phyloP scores from a whole-genome alignment of 1,284 basidiomycete genomes.

The Cronartium quercuum region DNA sequence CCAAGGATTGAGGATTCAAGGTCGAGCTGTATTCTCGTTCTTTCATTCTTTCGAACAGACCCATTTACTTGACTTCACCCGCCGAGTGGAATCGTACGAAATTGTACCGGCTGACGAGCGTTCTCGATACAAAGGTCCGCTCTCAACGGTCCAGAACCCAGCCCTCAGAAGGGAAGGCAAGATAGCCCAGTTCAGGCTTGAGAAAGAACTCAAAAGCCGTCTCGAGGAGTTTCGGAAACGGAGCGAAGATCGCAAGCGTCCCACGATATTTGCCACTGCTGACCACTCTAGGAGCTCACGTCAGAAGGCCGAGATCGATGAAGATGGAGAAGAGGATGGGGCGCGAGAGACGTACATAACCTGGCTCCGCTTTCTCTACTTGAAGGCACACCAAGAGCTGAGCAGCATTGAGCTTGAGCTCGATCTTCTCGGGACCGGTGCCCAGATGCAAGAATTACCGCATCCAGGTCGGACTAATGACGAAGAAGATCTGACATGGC shows the following conservation, averaged over 20 bases:
- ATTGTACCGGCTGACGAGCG: slow-evolving; percentile 52
- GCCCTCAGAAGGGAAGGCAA: slow-evolving; percentile 70
- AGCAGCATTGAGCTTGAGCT: slow-evolving; percentile 67
- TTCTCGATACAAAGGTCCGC: slow-evolving; percentile 58
- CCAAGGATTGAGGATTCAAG: slow-evolving; percentile 12
- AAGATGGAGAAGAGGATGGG: slow-evolving; percentile 60
- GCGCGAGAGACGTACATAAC: slow-evolving; percentile 63
- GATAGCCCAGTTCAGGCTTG: slow-evolving; percentile 75
- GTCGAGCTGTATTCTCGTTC: not conserved
- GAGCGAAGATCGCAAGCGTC: not conserved
- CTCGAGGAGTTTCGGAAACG: slow-evolving; percentile 53
- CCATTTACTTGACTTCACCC: slow-evolving; percentile 58
- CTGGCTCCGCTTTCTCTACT: slow-evolving; percentile 66
- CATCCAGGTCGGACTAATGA: slow-evolving; percentile 40
- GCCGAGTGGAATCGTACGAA: slow-evolving; percentile 61
- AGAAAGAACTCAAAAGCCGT: slow-evolving; percentile 66
- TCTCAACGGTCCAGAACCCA: slow-evolving; percentile 58
- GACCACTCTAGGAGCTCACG: not conserved
- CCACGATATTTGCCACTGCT: not conserved
- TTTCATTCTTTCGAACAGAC: slow-evolving; percentile 51
- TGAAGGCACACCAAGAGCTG: slow-evolving; percentile 63
- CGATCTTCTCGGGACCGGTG: slow-evolving; percentile 57
- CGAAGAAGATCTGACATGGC: slow-evolving; percentile 62
- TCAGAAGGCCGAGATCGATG: slow-evolving; percentile 51
- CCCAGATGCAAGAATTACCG: slow-evolving; percentile 44